phyloP scores from a whole-genome alignment of 108 stramenopile genomes.

The Cyclostephanos invisitatus region DNA sequence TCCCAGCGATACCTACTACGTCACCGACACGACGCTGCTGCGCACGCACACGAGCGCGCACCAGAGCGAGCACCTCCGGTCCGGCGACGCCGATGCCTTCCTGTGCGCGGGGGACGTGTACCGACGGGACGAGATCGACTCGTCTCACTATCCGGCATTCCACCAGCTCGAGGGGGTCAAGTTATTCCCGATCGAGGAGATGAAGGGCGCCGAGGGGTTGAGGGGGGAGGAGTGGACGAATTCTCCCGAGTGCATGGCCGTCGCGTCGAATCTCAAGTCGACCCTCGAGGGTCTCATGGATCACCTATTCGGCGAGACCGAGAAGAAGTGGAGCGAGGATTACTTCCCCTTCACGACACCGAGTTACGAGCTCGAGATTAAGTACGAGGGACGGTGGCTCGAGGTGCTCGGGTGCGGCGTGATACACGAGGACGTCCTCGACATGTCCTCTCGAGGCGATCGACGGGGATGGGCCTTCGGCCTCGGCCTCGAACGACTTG shows the following conservation, averaged over 20 bases:
- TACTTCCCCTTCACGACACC: conserved; percentile 98
- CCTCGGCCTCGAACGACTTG: conserved; percentile 88
- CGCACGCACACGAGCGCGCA: conserved; percentile 96
- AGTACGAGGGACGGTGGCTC: conserved; percentile 92
- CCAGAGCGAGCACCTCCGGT: conserved; percentile 85
- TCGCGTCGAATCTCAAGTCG: conserved; percentile 59
- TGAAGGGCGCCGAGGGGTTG: conserved; percentile 30
- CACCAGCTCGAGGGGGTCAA: conserved; percentile 96
- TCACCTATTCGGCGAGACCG: conserved; percentile 64
- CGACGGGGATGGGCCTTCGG: conserved; percentile 93
- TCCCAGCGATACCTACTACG: conserved; percentile 93
- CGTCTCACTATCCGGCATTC: conserved; percentile 94
- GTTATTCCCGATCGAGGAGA: conserved; percentile 44
- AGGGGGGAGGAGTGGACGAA: conserved; percentile 39
- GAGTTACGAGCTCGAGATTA: conserved; percentile 92
- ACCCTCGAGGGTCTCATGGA: conserved; percentile 73
- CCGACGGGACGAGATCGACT: conserved; percentile 94
- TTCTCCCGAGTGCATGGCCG: conserved; percentile 29
- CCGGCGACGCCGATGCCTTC: conserved; percentile 64
- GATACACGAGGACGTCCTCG: conserved; percentile 84
- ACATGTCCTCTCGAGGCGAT: conserved; percentile 69
- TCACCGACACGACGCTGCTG: conserved; percentile 69
- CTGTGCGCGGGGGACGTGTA: conserved; percentile 94
- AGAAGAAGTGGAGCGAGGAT: conserved; percentile 61
- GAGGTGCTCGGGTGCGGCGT: conserved; percentile 97